Conservation (phyloP, 768 basidiomycete species). For the Psilocybe cubensis region DNA sequence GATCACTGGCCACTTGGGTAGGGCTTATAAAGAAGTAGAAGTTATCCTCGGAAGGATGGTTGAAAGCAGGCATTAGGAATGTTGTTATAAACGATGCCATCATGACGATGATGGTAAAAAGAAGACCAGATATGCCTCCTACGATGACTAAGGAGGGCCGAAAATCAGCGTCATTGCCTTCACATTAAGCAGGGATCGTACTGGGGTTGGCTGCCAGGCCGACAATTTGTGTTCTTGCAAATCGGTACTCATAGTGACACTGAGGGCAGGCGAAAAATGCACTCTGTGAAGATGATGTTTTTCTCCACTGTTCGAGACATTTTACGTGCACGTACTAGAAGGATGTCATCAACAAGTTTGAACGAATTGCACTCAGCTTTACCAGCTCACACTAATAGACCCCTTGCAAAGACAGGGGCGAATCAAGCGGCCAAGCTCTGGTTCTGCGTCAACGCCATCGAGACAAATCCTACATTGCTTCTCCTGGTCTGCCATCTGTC, state of each 20-base stretch:
- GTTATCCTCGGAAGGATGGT: slow-evolving; percentile 48
- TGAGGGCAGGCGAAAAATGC: slow-evolving; percentile 84
- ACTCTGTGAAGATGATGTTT: slow-evolving; percentile 56
- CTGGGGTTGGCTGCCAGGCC: slow-evolving; percentile 83
- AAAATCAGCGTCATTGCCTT: background rate
- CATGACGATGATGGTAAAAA: slow-evolving; percentile 71
- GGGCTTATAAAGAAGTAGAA: slow-evolving; percentile 50
- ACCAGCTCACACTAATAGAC: slow-evolving; percentile 61
- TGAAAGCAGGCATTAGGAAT: slow-evolving; percentile 64
- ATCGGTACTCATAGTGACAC: slow-evolving; percentile 78
- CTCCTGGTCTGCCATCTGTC: slow-evolving; percentile 38
- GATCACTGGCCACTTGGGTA: slow-evolving; percentile 57
- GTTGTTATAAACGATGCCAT: slow-evolving; percentile 72
- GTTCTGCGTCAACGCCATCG: slow-evolving; percentile 64
- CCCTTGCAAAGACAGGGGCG: slow-evolving; percentile 83
- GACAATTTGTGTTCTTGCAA: slow-evolving; percentile 68
- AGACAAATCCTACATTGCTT: slow-evolving; percentile 88
- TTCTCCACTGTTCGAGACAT: slow-evolving; percentile 79
- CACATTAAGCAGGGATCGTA: slow-evolving; percentile 29
- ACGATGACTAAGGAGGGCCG: slow-evolving; percentile 56
- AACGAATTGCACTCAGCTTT: slow-evolving; percentile 12
- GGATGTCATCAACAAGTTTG: background rate
- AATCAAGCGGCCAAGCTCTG: slow-evolving; percentile 73
- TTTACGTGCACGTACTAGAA: slow-evolving; percentile 77
- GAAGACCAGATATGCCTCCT: slow-evolving; percentile 57